Percentiles rank a stretch among this genome's conserved stretches.
Conservation (phyloP, 768 basidiomycete species). For the Rhizopogon roseolus region DNA sequence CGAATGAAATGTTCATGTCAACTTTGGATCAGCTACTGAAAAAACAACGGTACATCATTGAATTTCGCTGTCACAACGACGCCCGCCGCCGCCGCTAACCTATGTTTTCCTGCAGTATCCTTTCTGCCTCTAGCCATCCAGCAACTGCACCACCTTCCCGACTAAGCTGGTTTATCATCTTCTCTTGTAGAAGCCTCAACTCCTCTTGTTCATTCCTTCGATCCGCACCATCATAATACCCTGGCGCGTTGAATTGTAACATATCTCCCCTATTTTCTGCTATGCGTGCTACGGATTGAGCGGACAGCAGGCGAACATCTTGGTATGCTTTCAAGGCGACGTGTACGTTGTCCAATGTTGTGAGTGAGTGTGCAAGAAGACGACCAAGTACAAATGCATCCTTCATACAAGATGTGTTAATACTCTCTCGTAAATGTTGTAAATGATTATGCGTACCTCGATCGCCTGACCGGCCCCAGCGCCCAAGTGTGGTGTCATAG, state of each 20-base stretch:
- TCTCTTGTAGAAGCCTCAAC: slow-evolving; percentile 9
- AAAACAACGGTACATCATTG: neutral
- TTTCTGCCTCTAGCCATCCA: slow-evolving; percentile 14
- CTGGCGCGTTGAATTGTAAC: slow-evolving; percentile 12
- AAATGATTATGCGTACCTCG: slow-evolving; percentile 7
- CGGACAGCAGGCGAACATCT: slow-evolving; percentile 14
- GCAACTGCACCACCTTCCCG: slow-evolving; percentile 7
- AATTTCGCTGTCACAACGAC: too few species aligned
- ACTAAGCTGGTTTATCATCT: slow-evolving; percentile 11
- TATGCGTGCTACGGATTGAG: slow-evolving; percentile 6
- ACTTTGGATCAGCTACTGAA: too few species aligned
- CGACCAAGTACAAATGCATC: slow-evolving; percentile 21
- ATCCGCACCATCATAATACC: slow-evolving; percentile 18
- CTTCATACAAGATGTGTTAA: neutral
- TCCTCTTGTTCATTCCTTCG: slow-evolving; percentile 11
- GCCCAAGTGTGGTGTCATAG: slow-evolving; percentile 20
- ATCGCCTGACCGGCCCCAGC: slow-evolving; percentile 25
- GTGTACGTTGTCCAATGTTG: slow-evolving; percentile 5
- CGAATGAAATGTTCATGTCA: too few species aligned
- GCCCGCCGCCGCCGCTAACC: too few species aligned
- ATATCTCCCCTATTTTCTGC: slow-evolving; percentile 16
- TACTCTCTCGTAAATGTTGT: too few species aligned
- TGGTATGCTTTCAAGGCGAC: slow-evolving; percentile 14
- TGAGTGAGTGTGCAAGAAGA: slow-evolving; percentile 10
- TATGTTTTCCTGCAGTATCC: slow-evolving; percentile 2